Conservation (phyloP, 1,284 basidiomycete species). For the Trametes versicolor region DNA sequence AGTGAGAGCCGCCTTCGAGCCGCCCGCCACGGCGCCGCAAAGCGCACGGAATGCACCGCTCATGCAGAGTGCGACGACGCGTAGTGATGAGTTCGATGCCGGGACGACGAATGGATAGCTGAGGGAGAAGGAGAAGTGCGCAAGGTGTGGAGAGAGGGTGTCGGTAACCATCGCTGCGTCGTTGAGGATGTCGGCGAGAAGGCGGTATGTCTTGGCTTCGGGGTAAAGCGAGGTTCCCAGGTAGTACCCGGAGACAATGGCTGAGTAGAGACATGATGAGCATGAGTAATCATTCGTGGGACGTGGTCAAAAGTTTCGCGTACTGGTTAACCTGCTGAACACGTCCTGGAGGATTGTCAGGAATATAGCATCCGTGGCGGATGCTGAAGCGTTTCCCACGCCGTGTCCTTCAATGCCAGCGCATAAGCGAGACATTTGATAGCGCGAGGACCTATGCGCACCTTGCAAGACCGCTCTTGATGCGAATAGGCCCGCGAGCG, state of each 20-base stretch:
- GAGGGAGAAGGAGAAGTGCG: constrained; percentile 28
- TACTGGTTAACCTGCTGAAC: constrained; percentile 70
- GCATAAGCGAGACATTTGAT: neutral
- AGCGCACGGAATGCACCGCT: constrained; percentile 66
- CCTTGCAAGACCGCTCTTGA: constrained; percentile 77
- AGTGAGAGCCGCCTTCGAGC: constrained; percentile 75
- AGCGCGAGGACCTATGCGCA: constrained; percentile 33
- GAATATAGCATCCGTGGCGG: constrained; percentile 70
- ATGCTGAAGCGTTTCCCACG: constrained; percentile 71
- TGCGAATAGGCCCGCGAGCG: constrained; percentile 67
- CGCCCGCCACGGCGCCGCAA: constrained; percentile 68
- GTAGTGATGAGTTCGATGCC: constrained; percentile 48
- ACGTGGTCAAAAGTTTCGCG: constrained; percentile 34
- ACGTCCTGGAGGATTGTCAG: constrained; percentile 71
- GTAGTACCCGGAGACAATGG: constrained; percentile 68
- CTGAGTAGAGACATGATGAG: constrained; percentile 43
- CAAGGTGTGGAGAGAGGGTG: constrained; percentile 64
- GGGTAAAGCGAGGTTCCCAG: constrained; percentile 71
- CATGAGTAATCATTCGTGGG: neutral
- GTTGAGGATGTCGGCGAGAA: constrained; percentile 74
- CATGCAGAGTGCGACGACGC: constrained; percentile 61
- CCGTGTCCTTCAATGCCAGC: constrained; percentile 59
- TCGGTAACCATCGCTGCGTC: constrained; percentile 68
- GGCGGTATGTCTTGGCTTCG: constrained; percentile 76
- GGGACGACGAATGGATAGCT: constrained; percentile 36